Evolutionary conservation across 139 green algal genomes (phyloP).

Genomic region (Dunaliella sp.): DNA sequence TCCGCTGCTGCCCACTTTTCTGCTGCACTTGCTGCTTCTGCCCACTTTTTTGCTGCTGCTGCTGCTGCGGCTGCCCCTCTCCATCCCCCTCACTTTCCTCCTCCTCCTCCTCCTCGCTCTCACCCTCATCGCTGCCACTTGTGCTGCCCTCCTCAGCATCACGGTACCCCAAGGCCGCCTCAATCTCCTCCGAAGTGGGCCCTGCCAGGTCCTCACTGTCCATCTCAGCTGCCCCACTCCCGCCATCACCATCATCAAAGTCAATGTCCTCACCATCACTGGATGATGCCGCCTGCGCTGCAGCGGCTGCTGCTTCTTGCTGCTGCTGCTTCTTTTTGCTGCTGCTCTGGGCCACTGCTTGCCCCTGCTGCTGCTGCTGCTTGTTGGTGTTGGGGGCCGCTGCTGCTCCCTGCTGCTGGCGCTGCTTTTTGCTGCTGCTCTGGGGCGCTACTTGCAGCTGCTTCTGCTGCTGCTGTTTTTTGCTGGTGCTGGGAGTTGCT

Average conservation of each 20-base stretch:
- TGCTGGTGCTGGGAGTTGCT: neutral
- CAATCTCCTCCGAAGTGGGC: slow-evolving; percentile 14
- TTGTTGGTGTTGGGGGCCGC: neutral
- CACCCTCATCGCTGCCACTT: neutral
- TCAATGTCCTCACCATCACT: no score
- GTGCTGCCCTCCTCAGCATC: neutral
- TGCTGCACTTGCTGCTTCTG: slow-evolving; percentile 4
- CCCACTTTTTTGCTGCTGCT: slow-evolving; percentile 1
- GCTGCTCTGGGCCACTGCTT: no score
- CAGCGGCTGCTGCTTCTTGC: slow-evolving; percentile 6
- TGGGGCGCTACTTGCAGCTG: no score
- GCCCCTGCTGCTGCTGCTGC: neutral
- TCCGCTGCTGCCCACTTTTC: neutral
- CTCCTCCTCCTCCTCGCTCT: slow-evolving; percentile 5
- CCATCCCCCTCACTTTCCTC: neutral
- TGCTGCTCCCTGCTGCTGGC: no score
- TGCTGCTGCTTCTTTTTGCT: neutral
- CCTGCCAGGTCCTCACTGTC: slow-evolving; percentile 16
- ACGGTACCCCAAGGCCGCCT: neutral
- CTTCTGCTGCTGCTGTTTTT: neutral
- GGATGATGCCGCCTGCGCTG: neutral
- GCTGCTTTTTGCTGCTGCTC: no score
- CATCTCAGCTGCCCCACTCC: no score
- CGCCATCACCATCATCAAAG: slow-evolving; percentile 19
- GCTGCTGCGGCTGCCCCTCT: slow-evolving; percentile 3